Conservation (phyloP, 2,329 filamentous ascomycete genomes). For the Chalaropsis thielavioides region DNA sequence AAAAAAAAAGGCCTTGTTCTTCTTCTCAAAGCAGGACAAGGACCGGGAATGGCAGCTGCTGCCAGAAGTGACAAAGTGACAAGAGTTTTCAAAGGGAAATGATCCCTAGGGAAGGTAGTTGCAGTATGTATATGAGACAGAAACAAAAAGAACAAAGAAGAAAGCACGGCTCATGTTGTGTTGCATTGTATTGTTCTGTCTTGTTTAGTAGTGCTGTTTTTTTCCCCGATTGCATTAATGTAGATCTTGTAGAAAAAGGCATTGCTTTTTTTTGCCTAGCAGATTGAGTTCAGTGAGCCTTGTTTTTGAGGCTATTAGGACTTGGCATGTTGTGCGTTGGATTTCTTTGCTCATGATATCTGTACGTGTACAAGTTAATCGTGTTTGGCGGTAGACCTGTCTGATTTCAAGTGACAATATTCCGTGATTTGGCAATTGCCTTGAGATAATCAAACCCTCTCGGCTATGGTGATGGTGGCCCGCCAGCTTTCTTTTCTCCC, state of each 20-base stretch:
- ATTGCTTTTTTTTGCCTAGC: neutral
- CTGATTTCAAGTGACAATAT: too few species aligned
- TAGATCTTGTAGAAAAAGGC: neutral
- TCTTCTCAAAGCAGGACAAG: neutral
- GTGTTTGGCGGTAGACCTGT: too few species aligned
- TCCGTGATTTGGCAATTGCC: neutral
- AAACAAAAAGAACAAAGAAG: conserved; percentile 2
- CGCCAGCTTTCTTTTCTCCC: neutral
- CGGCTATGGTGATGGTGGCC: neutral
- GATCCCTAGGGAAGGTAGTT: neutral
- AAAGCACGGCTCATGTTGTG: neutral
- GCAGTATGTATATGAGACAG: neutral
- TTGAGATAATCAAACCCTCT: neutral
- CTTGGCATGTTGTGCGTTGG: neutral
- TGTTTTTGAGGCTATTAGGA: neutral
- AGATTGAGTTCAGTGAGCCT: neutral
- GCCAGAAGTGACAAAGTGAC: neutral
- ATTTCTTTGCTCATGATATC: neutral
- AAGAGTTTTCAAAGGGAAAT: neutral
- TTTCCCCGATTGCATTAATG: neutral
- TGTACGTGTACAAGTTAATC: too few species aligned
- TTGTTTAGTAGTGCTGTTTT: neutral
- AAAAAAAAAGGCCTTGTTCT: too few species aligned
- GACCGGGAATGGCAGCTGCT: neutral
- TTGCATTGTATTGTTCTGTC: neutral